phyloP scores from a whole-genome alignment of 2,329 filamentous ascomycete species.

The Curvularia eragrostidis region DNA sequence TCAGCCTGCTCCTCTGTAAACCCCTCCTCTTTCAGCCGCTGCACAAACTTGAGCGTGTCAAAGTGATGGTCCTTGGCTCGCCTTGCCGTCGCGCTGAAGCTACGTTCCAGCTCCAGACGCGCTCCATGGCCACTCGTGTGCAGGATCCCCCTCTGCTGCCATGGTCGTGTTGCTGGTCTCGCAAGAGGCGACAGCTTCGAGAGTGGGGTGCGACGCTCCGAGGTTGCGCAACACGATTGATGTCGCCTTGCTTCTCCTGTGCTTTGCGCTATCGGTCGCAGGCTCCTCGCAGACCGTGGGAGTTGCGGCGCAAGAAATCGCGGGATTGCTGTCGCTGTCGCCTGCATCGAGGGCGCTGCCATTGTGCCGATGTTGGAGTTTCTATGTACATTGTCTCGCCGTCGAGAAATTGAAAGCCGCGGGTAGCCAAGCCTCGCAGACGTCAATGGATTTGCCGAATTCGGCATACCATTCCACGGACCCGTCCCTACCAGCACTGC shows the following conservation, averaged over 20 bases:
- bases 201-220: slow-evolving; percentile 21
- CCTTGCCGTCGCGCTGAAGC: slow-evolving; percentile 72
- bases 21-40: slow-evolving; percentile 85
- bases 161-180: slow-evolving; percentile 12
- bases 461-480: slow-evolving; percentile 27
- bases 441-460: slow-evolving; percentile 27
- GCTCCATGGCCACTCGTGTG: slow-evolving; percentile 12
- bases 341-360: slow-evolving; percentile 31
- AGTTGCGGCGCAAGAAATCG: slow-evolving; percentile 50
- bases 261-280: slow-evolving; percentile 28
- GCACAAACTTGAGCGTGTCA: slow-evolving; percentile 96
- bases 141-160: slow-evolving; percentile 13
- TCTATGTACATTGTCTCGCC: slow-evolving; percentile 6
- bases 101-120: slow-evolving; percentile 27
- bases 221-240: slow-evolving; percentile 18
- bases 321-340: slow-evolving; percentile 42
- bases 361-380: slow-evolving; percentile 34
- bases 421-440: slow-evolving; percentile 25
- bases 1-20: slow-evolving; percentile 95
- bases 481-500: background rate
- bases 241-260: slow-evolving; percentile 26
- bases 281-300: slow-evolving; percentile 42
- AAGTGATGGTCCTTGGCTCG: slow-evolving; percentile 86
- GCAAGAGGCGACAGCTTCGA: slow-evolving; percentile 17
- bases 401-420: slow-evolving; percentile 17